Conservation (phyloP, 2,329 filamentous ascomycete species). For the Sordariomycetes sp. region DNA sequence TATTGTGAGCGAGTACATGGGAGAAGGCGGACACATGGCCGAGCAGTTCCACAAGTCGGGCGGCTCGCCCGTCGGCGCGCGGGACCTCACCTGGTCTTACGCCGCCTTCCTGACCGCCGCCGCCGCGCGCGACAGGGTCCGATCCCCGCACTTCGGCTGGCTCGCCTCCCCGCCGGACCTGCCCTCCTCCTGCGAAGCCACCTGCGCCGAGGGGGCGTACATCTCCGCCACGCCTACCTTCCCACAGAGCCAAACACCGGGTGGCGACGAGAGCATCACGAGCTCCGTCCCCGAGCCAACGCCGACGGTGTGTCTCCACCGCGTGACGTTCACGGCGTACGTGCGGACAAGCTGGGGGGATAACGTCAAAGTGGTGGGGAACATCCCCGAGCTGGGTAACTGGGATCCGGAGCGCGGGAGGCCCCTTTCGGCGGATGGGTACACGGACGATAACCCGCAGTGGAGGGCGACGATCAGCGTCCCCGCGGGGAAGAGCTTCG, state of each 20-base stretch:
- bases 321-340: constrained; percentile 50
- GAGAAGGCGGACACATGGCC: constrained; percentile 49
- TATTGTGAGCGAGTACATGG: constrained; percentile 52
- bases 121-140: constrained; percentile 40
- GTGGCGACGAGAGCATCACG: constrained; percentile 1
- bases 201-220: constrained; percentile 40
- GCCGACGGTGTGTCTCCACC: not conserved
- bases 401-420: constrained; percentile 29
- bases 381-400: constrained; percentile 24
- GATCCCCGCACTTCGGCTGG: constrained; percentile 48
- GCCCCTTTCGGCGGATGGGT: constrained; percentile 38
- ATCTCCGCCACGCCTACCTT: constrained; percentile 29
- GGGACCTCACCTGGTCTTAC: constrained; percentile 65
- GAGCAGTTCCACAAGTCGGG: constrained; percentile 53
- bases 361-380: constrained; percentile 47
- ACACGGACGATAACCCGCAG: constrained; percentile 39
- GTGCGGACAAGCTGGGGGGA: constrained; percentile 50
- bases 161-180: constrained; percentile 29
- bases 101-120: constrained; percentile 57
- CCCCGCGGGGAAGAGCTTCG: constrained; percentile 37
- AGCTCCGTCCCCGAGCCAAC: constrained; percentile 2
- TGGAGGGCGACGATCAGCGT: constrained; percentile 44
- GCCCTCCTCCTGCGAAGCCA: constrained; percentile 34
- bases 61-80: constrained; percentile 48
- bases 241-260: constrained; percentile 13